Conservation (phyloP, 2,329 filamentous ascomycete genomes). For the Blastomyces gilchristii region DNA sequence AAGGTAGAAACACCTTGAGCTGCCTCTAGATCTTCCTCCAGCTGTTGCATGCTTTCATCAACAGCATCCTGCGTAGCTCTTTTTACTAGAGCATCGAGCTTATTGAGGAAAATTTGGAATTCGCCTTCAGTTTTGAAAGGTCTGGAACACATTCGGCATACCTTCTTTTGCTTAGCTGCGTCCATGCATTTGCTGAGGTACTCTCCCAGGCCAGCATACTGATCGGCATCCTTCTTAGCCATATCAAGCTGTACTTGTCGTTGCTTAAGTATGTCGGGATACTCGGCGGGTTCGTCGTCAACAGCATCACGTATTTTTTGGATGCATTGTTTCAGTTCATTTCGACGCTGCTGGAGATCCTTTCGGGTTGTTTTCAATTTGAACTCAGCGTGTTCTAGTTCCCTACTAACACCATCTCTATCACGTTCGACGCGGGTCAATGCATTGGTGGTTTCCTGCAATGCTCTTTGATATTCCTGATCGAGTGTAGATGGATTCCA, state of each 20-base stretch:
- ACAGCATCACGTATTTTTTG: conserved; percentile 51
- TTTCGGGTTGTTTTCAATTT: conserved; percentile 56
- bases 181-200: conserved; percentile 62
- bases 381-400: conserved; percentile 67
- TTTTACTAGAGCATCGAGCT: conserved; percentile 49
- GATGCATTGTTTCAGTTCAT: conserved; percentile 53
- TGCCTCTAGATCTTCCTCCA: conserved; percentile 52
- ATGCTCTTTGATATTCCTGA: conserved; percentile 53
- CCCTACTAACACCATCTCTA: conserved; percentile 59
- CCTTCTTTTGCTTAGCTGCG: conserved; percentile 55
- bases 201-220: conserved; percentile 56
- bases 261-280: conserved; percentile 43
- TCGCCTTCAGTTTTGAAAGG: conserved; percentile 52
- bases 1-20: conserved; percentile 54
- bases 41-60: conserved; percentile 51
- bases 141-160: conserved; percentile 67
- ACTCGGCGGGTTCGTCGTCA: conserved; percentile 43
- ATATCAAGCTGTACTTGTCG: conserved; percentile 43
- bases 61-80: conserved; percentile 46
- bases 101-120: conserved; percentile 53
- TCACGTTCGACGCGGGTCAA: conserved; percentile 57
- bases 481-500: conserved; percentile 67
- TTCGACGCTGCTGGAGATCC: conserved; percentile 53
- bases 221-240: conserved; percentile 53
- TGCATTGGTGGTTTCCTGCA: conserved; percentile 48